Percentiles rank a stretch among this genome's conserved stretches.
These are phyloP conservation scores for Senna siamea DNA, from an alignment of 306 rosid species.

Conservation along the genomic window DNA sequence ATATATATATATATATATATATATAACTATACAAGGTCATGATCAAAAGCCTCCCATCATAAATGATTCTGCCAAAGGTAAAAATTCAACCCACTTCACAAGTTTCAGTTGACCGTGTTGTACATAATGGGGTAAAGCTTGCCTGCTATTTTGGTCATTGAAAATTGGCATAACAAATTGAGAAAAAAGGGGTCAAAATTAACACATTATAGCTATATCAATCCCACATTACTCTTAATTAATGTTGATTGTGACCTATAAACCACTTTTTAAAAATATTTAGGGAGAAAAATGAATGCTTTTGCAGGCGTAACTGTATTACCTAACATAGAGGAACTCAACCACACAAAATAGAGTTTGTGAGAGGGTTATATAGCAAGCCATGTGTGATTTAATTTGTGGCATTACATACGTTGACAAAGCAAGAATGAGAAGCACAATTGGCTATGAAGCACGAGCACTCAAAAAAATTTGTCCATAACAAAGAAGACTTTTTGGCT, in stretches of 20 bases:
- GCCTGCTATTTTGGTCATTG: conserved; percentile 34
- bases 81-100: conserved; percentile 6
- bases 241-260: conserved; percentile 38
- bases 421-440: no score
- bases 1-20: no score
- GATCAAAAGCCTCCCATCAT: background rate
- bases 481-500: no score
- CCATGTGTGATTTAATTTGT: conserved; percentile 40
- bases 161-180: conserved; percentile 13
- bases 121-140: conserved; percentile 18
- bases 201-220: conserved; percentile 26
- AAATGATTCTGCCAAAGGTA: background rate
- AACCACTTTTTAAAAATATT: conserved; percentile 15
- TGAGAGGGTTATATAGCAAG: conserved; percentile 24
- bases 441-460: no score
- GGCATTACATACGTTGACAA: no score
- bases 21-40: background rate
- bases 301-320: conserved; percentile 29
- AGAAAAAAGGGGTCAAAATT: conserved; percentile 35
- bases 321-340: conserved; percentile 53
- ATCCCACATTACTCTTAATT: conserved; percentile 15
- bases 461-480: no score
- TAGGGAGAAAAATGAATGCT: conserved; percentile 18
- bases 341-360: conserved; percentile 30
- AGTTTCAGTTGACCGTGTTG: conserved; percentile 1